phyloP scores from a whole-genome alignment of 192 early-diverging fungal genomes.

The Coemansia biformis region DNA sequence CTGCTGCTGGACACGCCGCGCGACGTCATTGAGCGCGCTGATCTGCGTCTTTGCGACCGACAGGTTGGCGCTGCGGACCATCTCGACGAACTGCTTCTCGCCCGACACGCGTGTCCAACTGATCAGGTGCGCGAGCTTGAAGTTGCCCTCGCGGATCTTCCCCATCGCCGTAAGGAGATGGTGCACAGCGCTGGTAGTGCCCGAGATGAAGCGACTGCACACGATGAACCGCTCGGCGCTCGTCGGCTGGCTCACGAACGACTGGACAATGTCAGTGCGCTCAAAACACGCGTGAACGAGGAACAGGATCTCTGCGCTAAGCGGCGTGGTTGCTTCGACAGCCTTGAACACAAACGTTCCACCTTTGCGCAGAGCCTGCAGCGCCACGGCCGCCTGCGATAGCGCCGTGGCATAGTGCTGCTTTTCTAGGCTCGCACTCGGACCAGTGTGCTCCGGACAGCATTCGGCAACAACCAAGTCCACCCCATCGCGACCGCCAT shows the following conservation, averaged over 20 bases:
- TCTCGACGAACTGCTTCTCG: conserved; percentile 23
- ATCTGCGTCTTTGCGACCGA: too few species aligned
- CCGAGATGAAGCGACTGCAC: conserved; percentile 15
- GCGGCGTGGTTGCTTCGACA: conserved; percentile 23
- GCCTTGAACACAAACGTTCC: conserved; percentile 39
- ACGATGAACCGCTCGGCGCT: conserved; percentile 30
- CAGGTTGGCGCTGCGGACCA: too few species aligned
- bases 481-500: conserved; percentile 1
- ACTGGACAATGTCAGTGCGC: conserved; percentile 25
- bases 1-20: too few species aligned
- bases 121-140: conserved; percentile 32
- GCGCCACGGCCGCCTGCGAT: conserved; percentile 23
- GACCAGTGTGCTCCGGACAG: background rate
- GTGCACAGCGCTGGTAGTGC: conserved; percentile 10
- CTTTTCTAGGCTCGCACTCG: conserved; percentile 12
- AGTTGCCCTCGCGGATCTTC: conserved; percentile 14
- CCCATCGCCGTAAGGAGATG: conserved; percentile 22
- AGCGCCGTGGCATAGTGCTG: conserved; percentile 23
- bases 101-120: conserved; percentile 32
- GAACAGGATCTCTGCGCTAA: conserved; percentile 36
- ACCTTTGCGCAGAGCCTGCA: conserved; percentile 16
- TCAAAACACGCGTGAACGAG: conserved; percentile 30
- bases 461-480: conserved; percentile 37
- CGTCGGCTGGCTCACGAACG: conserved; percentile 16
- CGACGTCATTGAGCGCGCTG: too few species aligned